These are phyloP conservation scores for Fonticula alba DNA, from an alignment of 78 protist genomes.

Conservation along the genomic window DNA sequence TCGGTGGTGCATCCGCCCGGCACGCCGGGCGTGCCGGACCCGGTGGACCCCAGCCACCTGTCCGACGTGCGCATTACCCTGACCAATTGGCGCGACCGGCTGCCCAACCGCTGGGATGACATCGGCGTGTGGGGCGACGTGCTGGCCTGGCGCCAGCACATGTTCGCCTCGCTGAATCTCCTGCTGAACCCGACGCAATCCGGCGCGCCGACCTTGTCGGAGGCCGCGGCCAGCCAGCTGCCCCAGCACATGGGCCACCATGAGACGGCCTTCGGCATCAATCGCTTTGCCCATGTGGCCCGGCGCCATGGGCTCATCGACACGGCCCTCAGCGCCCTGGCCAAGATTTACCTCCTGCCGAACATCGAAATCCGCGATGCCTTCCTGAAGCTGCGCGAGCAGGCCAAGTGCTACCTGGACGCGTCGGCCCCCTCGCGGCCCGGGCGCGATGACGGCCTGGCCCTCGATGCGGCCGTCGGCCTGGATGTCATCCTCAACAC, in stretches of 20 bases:
- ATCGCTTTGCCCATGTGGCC: constrained; percentile 40
- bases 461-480: neutral
- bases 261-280: constrained; percentile 15
- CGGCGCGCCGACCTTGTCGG: neutral
- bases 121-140: constrained; percentile 44
- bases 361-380: constrained; percentile 54
- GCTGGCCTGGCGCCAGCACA: constrained; percentile 11
- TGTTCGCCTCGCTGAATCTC: constrained; percentile 2
- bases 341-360: constrained; percentile 41
- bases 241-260: constrained; percentile 10
- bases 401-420: constrained; percentile 26
- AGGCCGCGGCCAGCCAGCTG: neutral
- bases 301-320: constrained; percentile 46
- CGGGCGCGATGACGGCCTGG: neutral
- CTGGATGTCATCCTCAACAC: constrained; percentile 12
- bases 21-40: neutral
- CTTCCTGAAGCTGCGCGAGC: constrained; percentile 47
- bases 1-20: neutral
- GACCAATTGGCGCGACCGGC: constrained; percentile 44
- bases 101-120: constrained; percentile 48
- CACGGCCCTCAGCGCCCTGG: constrained; percentile 30
- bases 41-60: too few relatives aligned
- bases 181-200: neutral
- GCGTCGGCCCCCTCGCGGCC: neutral
- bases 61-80: constrained; percentile 37